phyloP scores from a whole-genome alignment of 257 asterid genomes.

The Striga asiatica region DNA sequence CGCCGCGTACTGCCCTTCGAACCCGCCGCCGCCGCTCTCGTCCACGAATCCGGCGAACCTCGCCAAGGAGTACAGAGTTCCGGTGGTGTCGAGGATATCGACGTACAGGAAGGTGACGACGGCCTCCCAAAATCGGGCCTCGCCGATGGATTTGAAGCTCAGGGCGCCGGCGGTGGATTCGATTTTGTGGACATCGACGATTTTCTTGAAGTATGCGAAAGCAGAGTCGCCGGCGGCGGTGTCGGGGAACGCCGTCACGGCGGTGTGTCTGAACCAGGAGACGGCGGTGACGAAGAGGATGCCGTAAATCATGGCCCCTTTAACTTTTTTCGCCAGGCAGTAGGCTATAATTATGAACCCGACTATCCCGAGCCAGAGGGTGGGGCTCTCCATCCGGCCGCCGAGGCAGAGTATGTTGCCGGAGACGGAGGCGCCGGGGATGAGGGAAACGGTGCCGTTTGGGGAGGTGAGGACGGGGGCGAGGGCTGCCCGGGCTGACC shows the following conservation, averaged over 20 bases:
- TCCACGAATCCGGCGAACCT: conserved; percentile 80
- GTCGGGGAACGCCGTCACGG: conserved; percentile 58
- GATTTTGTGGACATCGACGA: conserved; percentile 63
- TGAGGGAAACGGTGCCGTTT: conserved; percentile 50
- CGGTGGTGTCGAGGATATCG: conserved; percentile 78
- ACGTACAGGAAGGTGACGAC: conserved; percentile 71
- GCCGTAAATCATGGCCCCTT: conserved; percentile 92
- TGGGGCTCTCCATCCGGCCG: conserved; percentile 82
- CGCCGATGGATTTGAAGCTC: conserved; percentile 59
- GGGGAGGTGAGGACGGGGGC: conserved; percentile 44
- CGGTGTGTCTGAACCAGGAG: conserved; percentile 81
- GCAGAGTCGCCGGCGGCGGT: conserved; percentile 56
- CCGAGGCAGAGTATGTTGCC: conserved; percentile 62
- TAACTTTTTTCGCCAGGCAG: conserved; percentile 57
- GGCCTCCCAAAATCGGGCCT: conserved; percentile 73
- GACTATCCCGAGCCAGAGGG: conserved; percentile 73
- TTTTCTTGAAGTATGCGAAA: conserved; percentile 47
- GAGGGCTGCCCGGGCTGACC: conserved; percentile 35
- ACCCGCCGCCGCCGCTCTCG: conserved; percentile 51
- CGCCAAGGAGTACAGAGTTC: conserved; percentile 82
- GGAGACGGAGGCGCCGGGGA: conserved; percentile 66
- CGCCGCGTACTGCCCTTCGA: conserved; percentile 88
- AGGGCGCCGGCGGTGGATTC: conserved; percentile 71
- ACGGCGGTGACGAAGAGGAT: conserved; percentile 73
- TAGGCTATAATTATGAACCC: conserved; percentile 77